Conservation (phyloP, 768 basidiomycete species). For the Coprinellus aureogranulatus region DNA sequence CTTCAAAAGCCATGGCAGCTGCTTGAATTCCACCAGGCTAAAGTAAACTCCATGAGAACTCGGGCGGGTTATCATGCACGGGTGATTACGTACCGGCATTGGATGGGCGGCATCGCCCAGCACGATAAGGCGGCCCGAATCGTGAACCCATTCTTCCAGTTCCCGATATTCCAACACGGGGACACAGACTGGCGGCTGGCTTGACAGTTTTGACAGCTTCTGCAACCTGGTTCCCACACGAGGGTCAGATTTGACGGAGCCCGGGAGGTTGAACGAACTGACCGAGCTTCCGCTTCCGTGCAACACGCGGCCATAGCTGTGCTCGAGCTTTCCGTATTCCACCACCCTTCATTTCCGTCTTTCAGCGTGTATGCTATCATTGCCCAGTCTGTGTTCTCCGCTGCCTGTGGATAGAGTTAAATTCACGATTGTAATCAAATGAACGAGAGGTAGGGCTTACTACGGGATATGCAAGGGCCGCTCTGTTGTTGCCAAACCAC, state of each 20-base stretch:
- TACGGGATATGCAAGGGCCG: slow-evolving; percentile 29
- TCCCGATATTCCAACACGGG: slow-evolving; percentile 36
- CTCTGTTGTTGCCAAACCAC: slow-evolving; percentile 35
- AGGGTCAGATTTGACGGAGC: neutral
- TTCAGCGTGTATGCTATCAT: slow-evolving; percentile 24
- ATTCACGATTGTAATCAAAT: neutral
- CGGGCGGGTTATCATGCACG: neutral
- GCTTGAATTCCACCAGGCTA: slow-evolving; percentile 53
- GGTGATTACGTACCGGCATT: slow-evolving; percentile 40
- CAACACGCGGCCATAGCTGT: slow-evolving; percentile 28
- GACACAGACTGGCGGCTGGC: slow-evolving; percentile 30
- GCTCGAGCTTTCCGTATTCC: slow-evolving; percentile 28
- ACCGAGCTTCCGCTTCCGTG: slow-evolving; percentile 37
- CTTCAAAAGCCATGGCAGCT: slow-evolving; percentile 55
- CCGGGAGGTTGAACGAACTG: slow-evolving; percentile 4
- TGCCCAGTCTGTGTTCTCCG: slow-evolving; percentile 25
- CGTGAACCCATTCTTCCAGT: slow-evolving; percentile 54
- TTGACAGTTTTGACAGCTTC: slow-evolving; percentile 35
- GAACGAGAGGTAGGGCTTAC: slow-evolving; percentile 16
- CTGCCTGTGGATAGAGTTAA: slow-evolving; percentile 35
- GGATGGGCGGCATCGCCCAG: slow-evolving; percentile 59
- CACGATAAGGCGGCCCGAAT: slow-evolving; percentile 41
- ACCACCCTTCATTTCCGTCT: slow-evolving; percentile 28
- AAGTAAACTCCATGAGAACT: neutral
- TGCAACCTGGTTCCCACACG: slow-evolving; percentile 25